These are phyloP conservation scores for Hymenoscyphus scutula DNA, from an alignment of 2,329 filamentous ascomycete genomes.

Conservation along the genomic window DNA sequence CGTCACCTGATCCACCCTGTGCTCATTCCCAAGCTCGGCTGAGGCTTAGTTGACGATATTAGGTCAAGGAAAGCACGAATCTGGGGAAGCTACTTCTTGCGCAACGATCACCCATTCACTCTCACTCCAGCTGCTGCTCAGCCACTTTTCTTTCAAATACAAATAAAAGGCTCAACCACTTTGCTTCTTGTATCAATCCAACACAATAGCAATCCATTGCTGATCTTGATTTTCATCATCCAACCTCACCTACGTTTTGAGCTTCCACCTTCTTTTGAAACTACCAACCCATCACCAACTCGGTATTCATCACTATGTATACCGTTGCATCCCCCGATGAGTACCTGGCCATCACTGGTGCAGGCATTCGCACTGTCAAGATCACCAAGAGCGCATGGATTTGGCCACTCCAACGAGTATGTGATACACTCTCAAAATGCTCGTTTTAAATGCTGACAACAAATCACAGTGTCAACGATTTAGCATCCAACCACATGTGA, in stretches of 20 bases:
- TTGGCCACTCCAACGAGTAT: slow-evolving; percentile 65
- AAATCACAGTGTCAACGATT: slow-evolving; percentile 30
- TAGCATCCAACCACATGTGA: slow-evolving; percentile 65
- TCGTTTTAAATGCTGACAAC: slow-evolving; percentile 14
- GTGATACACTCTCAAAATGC: background rate
- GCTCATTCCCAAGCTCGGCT: background rate
- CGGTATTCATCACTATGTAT: slow-evolving; percentile 49
- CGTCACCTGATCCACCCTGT: background rate
- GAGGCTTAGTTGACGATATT: background rate
- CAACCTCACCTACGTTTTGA: background rate
- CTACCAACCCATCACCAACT: background rate
- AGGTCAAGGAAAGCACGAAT: background rate
- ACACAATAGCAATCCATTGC: slow-evolving; percentile 5
- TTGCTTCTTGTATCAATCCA: background rate
- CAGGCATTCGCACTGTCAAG: slow-evolving; percentile 68
- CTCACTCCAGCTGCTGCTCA: background rate
- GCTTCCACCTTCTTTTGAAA: background rate
- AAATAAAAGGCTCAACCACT: background rate
- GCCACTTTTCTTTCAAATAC: background rate
- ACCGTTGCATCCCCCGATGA: slow-evolving; percentile 72
- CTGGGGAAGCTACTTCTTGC: background rate
- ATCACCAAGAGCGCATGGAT: slow-evolving; percentile 78
- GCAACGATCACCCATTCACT: background rate
- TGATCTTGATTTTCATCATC: background rate
- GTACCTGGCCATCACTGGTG: slow-evolving; percentile 85